Evolutionary conservation across 306 rosid species (phyloP).

Genomic region (Cicer yamashitae): DNA sequence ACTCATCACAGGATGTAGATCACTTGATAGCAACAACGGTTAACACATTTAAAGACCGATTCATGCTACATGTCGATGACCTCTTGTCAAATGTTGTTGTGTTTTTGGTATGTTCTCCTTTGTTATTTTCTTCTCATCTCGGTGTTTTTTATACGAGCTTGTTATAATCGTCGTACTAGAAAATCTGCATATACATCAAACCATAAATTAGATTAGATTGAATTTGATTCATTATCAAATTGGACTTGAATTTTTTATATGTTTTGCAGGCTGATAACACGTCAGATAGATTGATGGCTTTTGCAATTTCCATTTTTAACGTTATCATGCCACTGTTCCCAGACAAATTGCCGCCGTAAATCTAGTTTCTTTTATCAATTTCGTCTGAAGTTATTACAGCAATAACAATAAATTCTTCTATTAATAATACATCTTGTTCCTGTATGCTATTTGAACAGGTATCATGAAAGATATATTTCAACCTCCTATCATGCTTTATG

Average conservation of each 20-base stretch:
- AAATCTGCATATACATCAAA: not conserved
- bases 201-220: too few relatives aligned
- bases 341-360: conserved; percentile 38
- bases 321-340: conserved; percentile 28
- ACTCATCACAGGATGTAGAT: conserved; percentile 5
- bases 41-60: not conserved
- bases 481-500: not conserved
- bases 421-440: not conserved
- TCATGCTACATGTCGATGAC: conserved; percentile 19
- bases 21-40: conserved; percentile 14
- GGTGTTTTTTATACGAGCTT: not conserved
- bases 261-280: conserved; percentile 29
- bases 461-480: not conserved
- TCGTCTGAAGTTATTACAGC: conserved; percentile 1
- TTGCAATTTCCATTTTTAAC: conserved; percentile 37
- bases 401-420: not conserved
- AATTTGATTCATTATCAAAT: not conserved
- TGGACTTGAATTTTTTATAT: not conserved
- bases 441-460: conserved; percentile 38
- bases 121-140: not conserved
- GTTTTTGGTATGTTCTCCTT: conserved; percentile 32
- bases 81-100: conserved; percentile 24
- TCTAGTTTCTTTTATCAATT: conserved; percentile 9
- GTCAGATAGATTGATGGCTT: conserved; percentile 28
- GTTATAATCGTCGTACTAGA: not conserved